Evolutionary conservation across 2,329 filamentous ascomycete genomes (phyloP).

Genomic region (Pseudocercospora cruenta): DNA sequence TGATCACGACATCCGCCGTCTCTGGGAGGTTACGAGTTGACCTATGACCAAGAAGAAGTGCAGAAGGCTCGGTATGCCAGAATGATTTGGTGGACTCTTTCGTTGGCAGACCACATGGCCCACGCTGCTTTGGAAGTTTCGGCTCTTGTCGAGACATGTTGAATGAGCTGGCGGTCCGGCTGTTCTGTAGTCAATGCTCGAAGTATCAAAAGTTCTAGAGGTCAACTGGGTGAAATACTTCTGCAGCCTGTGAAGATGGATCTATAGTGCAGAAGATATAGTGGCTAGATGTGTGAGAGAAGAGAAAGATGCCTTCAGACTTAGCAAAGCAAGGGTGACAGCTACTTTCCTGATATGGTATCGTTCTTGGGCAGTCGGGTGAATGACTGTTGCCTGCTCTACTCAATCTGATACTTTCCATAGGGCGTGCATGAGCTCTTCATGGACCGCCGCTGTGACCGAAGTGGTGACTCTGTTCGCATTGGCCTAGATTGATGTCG

Average conservation of each 20-base stretch:
- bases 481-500: not conserved
- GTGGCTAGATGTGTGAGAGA: no score
- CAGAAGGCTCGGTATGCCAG: conserved; percentile 72
- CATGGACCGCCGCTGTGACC: not conserved
- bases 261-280: no score
- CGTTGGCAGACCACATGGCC: conserved; percentile 31
- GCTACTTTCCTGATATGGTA: conserved; percentile 17
- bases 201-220: not conserved
- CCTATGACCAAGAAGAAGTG: conserved; percentile 66
- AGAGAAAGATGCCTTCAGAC: not conserved
- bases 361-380: not conserved
- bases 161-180: no score
- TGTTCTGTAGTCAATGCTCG: no score
- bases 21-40: conserved; percentile 67
- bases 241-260: not conserved
- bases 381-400: not conserved
- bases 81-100: conserved; percentile 57
- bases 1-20: conserved; percentile 68
- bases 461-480: not conserved
- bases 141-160: conserved; percentile 26
- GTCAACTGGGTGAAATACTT: not conserved
- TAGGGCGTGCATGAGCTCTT: not conserved
- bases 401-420: not conserved
- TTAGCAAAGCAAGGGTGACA: conserved; percentile 1
- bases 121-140: conserved; percentile 24